Evolutionary conservation across 331 rosid genomes (phyloP).

Genomic region (Malus hybrid): DNA sequence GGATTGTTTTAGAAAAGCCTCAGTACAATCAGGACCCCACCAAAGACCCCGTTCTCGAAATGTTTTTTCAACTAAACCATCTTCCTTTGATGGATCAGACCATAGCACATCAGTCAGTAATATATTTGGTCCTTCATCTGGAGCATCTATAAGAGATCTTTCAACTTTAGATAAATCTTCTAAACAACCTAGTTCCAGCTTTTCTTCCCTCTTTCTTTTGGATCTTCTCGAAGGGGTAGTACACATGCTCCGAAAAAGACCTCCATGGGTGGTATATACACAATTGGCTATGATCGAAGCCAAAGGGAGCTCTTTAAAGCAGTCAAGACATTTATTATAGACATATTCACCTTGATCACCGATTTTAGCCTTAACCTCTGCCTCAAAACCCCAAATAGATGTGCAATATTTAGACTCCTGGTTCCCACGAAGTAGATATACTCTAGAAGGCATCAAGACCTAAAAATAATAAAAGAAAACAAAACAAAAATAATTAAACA

Average conservation of each 20-base stretch:
- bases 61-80: constrained; percentile 61
- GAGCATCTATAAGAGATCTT: constrained; percentile 53
- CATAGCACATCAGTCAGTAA: constrained; percentile 72
- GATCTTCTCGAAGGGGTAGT: constrained; percentile 31
- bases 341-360: constrained; percentile 65
- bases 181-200: constrained; percentile 67
- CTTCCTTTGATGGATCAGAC: constrained; percentile 72
- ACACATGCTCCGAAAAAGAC: constrained; percentile 63
- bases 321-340: constrained; percentile 58
- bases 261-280: constrained; percentile 86
- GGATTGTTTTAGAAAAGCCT: constrained; percentile 62
- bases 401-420: constrained; percentile 73
- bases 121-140: constrained; percentile 54
- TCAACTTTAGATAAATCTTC: constrained; percentile 56
- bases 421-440: constrained; percentile 81
- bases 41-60: constrained; percentile 55
- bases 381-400: constrained; percentile 60
- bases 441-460: constrained; percentile 90
- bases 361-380: constrained; percentile 58
- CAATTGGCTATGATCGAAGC: constrained; percentile 67
- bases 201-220: constrained; percentile 45
- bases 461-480: constrained; percentile 5
- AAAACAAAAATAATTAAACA: background rate
- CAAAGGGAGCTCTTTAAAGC: constrained; percentile 88
- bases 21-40: constrained; percentile 95